Percentiles rank a stretch among this genome's conserved stretches.
Evolutionary conservation across 2,329 filamentous ascomycete species (phyloP).

Genomic region (Cryphonectria naterciae): DNA sequence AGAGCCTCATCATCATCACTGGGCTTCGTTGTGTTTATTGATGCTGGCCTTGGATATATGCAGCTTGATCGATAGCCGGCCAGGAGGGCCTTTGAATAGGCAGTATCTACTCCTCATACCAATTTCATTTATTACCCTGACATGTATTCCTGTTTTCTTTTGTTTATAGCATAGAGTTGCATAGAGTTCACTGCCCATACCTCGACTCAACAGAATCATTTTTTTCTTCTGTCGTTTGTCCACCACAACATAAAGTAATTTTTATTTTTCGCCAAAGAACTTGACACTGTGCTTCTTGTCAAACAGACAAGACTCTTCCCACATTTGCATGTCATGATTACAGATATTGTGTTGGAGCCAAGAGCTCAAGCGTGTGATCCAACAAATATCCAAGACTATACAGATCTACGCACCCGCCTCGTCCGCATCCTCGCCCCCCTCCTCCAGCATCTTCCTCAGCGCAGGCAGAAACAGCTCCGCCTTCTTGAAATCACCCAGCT

Average conservation of each 20-base stretch:
- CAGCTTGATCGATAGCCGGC: neutral
- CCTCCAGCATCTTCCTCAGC: conserved; percentile 59
- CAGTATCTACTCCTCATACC: neutral
- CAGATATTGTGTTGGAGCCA: neutral
- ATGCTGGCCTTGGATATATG: neutral
- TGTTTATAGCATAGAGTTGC: neutral
- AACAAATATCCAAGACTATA: neutral
- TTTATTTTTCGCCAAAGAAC: neutral
- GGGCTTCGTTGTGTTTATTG: neutral
- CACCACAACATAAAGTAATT: neutral
- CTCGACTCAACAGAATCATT: neutral
- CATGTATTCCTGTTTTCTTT: neutral
- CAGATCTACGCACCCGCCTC: conserved; percentile 23
- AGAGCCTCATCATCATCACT: neutral
- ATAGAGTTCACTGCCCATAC: too few relatives aligned
- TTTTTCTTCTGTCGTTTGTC: neutral
- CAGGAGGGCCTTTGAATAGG: neutral
- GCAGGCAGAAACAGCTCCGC: conserved; percentile 66
- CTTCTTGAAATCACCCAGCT: conserved; percentile 70
- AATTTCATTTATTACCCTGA: neutral
- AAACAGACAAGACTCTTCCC: neutral
- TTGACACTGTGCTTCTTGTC: neutral
- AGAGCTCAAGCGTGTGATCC: neutral
- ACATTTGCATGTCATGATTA: neutral
- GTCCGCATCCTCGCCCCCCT: conserved; percentile 36